Conservation (phyloP, 2,329 filamentous ascomycete genomes). For the Aspergillus aculeatus region DNA sequence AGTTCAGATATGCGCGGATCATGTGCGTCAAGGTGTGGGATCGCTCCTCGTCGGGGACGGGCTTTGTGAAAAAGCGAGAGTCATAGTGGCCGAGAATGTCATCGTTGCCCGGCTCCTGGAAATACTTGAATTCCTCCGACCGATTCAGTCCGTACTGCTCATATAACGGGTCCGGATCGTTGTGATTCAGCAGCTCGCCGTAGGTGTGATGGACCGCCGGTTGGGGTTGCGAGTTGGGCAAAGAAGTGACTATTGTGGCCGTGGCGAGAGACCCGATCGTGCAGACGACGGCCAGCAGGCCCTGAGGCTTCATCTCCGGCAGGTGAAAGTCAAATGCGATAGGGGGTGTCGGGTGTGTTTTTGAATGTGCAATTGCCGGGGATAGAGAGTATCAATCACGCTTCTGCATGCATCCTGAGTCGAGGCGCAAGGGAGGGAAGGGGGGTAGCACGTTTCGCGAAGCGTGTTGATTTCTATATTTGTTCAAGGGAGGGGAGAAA, state of each 20-base stretch:
- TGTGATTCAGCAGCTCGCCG: slow-evolving; percentile 14
- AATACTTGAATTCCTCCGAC: slow-evolving; percentile 57
- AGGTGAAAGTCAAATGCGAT: neutral
- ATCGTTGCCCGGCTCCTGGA: slow-evolving; percentile 62
- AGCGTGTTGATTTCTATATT: neutral
- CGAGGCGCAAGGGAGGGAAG: neutral
- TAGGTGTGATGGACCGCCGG: slow-evolving; percentile 9
- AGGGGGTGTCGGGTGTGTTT: neutral
- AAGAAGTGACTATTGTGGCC: neutral
- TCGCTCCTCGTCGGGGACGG: slow-evolving; percentile 65
- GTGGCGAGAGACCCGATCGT: slow-evolving; percentile 20
- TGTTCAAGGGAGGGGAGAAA: neutral
- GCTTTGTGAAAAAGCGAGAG: slow-evolving; percentile 63
- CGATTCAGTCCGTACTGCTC: slow-evolving; percentile 28
- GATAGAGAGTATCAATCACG: slow-evolving; percentile 6
- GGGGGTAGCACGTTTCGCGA: neutral
- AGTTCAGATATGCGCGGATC: slow-evolving; percentile 70
- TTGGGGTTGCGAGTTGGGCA: slow-evolving; percentile 12
- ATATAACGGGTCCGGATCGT: slow-evolving; percentile 19
- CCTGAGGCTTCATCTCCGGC: slow-evolving; percentile 23
- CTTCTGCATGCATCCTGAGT: slow-evolving; percentile 19
- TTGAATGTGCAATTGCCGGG: neutral
- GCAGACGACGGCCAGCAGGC: slow-evolving; percentile 19
- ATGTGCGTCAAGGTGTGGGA: slow-evolving; percentile 66
- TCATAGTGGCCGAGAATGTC: slow-evolving; percentile 71